Conservation (phyloP, 345 rosid species). For the Murraya koenigii region DNA sequence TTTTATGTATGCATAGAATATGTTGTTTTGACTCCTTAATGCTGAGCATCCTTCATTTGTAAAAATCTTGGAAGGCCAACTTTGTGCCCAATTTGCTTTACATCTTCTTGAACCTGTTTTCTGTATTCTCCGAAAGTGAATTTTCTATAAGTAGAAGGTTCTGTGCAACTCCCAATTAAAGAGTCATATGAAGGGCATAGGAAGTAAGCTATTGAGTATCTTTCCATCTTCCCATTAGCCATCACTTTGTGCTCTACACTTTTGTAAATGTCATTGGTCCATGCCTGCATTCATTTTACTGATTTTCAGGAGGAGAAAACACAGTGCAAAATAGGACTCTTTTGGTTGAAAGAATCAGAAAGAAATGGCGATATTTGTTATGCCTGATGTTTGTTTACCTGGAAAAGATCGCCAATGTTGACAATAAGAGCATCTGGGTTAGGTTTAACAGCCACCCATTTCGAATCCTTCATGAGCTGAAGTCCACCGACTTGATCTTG, state of each 20-base stretch:
- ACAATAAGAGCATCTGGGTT: constrained; percentile 64
- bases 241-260: constrained; percentile 67
- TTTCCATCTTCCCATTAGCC: constrained; percentile 42
- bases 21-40: not conserved
- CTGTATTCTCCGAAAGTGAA: constrained; percentile 64
- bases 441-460: constrained; percentile 68
- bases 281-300: constrained; percentile 37
- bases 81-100: constrained; percentile 49
- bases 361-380: no score
- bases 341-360: not conserved
- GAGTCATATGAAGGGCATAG: constrained; percentile 63
- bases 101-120: constrained; percentile 57
- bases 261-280: constrained; percentile 66
- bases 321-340: not conserved
- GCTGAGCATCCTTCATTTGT: not conserved
- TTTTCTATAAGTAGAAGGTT: constrained; percentile 50
- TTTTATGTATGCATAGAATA: not conserved
- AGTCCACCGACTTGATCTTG: constrained; percentile 79
- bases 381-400: constrained; percentile 34
- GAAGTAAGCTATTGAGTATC: constrained; percentile 63
- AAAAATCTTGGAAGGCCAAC: constrained; percentile 61
- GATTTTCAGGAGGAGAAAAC: no score
- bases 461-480: constrained; percentile 61
- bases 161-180: constrained; percentile 44
- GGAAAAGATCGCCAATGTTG: constrained; percentile 72